Evolutionary conservation across 768 basidiomycete species (phyloP), one percentile per base, ranked within the genome.

Genomic region (Lactifluus rugatus): DNA sequence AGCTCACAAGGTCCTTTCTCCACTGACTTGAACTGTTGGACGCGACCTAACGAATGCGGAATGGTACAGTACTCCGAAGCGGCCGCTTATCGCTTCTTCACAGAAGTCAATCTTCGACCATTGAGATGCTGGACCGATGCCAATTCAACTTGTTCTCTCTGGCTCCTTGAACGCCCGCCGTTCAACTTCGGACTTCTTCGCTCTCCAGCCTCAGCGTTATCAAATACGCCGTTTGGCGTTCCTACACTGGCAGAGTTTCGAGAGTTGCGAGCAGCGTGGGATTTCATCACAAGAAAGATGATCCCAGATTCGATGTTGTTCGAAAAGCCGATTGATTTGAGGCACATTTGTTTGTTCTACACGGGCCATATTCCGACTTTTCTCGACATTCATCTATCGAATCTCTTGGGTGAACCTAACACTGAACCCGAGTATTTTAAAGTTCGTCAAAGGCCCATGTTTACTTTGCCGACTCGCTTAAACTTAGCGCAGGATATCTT

Each of bases 321-420:
- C 68, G 76, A 89, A 68, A 95, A 90, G 68, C 95, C 95, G 2
- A 97, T 98, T 60, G 85, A 96, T 67, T 74, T 98, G 47, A 80
- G 96, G 32, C 94, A 98, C 70, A 93, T 95, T 56, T 95, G 93
- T 67, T 77, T 98, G 19, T 99, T 99, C 73, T 97, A 97, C 71
- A 68, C 92, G 11, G 95, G 95, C 0, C 96, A 98, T 69, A 92
- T 97, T 48, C 92, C 92, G 1, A 78, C 89, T n/a, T 96, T 95
- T 74, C 70, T 94, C 62, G 94, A 96, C 66, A 96, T 96, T 23
- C 87, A 95, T 66, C 71, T 95, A 47, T 89, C 89, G 3, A 77
- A 78, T 51, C 70, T 92, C 14, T 70, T 96, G 52, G 67, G 81
- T 39, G 87, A 93, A 64, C 81, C 85, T 1, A 82, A 90, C 65